Conservation (phyloP, 2,329 filamentous ascomycete genomes). For the Podosphaera fusca region DNA sequence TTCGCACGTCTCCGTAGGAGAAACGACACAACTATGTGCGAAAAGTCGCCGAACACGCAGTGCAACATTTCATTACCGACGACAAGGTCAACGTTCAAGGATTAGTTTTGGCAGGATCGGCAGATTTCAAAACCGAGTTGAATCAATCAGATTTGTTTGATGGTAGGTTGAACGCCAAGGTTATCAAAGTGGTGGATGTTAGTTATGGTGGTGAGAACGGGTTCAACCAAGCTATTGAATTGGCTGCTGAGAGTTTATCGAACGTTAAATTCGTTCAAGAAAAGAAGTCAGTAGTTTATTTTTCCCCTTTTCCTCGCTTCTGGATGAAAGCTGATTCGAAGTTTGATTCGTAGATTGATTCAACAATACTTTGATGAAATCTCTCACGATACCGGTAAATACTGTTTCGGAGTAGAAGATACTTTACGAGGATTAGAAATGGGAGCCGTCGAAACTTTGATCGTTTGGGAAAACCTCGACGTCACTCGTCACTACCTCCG, state of each 20-base stretch:
- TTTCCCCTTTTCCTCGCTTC: no score
- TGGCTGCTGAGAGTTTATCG: slow-evolving; percentile 82
- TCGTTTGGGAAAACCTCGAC: slow-evolving; percentile 94
- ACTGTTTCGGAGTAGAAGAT: slow-evolving; percentile 96
- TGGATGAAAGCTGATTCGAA: no score
- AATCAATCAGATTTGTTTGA: slow-evolving; percentile 98
- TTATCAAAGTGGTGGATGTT: slow-evolving; percentile 98
- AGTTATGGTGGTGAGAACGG: slow-evolving; percentile 98
- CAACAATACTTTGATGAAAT: slow-evolving; percentile 98
- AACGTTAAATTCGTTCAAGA: slow-evolving; percentile 99
- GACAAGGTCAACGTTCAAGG: slow-evolving; percentile 98
- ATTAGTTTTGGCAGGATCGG: slow-evolving; percentile 83
- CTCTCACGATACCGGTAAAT: slow-evolving; percentile 83
- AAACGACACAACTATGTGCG: slow-evolving; percentile 99
- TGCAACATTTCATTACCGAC: slow-evolving; percentile 95
- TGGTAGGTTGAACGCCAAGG: slow-evolving; percentile 70
- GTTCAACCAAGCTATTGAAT: slow-evolving; percentile 97
- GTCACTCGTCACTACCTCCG: slow-evolving; percentile 82
- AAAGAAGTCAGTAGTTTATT: no score
- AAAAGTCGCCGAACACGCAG: slow-evolving; percentile 91
- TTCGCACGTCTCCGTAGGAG: slow-evolving; percentile 96
- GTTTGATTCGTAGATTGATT: no score
- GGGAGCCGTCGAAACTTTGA: slow-evolving; percentile 80
- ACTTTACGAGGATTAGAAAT: slow-evolving; percentile 92
- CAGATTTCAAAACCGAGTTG: slow-evolving; percentile 98